Conservation (phyloP, 805 yeast species). For the Schizosaccharomyces octosporus region DNA sequence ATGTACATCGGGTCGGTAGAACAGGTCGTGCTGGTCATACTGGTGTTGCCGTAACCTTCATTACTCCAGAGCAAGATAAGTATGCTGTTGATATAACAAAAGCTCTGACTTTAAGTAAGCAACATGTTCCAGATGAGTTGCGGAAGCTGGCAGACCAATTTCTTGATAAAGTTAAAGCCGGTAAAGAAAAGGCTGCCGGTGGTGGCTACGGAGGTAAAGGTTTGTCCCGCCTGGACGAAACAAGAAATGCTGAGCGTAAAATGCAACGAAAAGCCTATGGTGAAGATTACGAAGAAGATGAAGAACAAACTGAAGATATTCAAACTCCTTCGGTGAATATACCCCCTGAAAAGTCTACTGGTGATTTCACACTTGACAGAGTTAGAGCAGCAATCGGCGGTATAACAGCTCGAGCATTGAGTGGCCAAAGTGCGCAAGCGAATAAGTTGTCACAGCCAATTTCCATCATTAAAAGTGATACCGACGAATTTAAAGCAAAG, state of each 20-base stretch:
- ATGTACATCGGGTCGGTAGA: slow-evolving; percentile 85
- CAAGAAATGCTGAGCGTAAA: slow-evolving; percentile 26
- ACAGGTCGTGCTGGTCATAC: slow-evolving; percentile 75
- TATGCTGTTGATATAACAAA: slow-evolving; percentile 44
- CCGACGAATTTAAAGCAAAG: slow-evolving; percentile 34
- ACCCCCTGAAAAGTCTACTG: slow-evolving; percentile 5
- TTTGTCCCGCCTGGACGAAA: slow-evolving; percentile 45
- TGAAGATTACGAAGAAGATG: slow-evolving; percentile 9
- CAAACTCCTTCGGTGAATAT: slow-evolving; percentile 3
- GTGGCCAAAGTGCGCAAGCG: slow-evolving; percentile 5
- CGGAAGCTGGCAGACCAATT: slow-evolving; percentile 29
- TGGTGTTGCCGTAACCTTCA: slow-evolving; percentile 57
- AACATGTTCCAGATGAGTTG: slow-evolving; percentile 28
- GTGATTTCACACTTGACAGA: slow-evolving; percentile 4
- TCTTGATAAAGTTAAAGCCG: slow-evolving; percentile 34
- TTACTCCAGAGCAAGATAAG: slow-evolving; percentile 35
- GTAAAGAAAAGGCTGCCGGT: slow-evolving; percentile 31
- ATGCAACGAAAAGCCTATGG: slow-evolving; percentile 28
- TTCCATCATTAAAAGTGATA: slow-evolving; percentile 14
- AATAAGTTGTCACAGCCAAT: not conserved
- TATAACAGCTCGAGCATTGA: slow-evolving; percentile 7
- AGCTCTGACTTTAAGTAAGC: slow-evolving; percentile 36
- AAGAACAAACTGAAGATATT: slow-evolving; percentile 9
- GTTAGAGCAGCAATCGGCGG: slow-evolving; percentile 6
- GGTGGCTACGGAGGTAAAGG: slow-evolving; percentile 91